These are phyloP conservation scores for Teratosphaeria destructans DNA, from an alignment of 2,329 filamentous ascomycete species.

Conservation along the genomic window DNA sequence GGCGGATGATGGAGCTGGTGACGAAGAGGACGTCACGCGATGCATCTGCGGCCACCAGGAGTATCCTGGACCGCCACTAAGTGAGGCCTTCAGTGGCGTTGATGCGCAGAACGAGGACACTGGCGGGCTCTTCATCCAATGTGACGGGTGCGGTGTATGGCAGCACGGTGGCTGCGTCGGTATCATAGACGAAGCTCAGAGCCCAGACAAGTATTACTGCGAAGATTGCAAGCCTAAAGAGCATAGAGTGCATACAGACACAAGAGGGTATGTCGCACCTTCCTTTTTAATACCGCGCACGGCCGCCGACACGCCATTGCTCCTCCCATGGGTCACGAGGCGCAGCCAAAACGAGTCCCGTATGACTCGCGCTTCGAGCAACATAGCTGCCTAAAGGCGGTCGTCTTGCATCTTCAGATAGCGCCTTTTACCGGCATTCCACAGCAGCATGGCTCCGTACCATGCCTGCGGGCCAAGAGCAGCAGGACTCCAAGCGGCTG, in stretches of 20 bases:
- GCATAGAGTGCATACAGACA: slow-evolving; percentile 70
- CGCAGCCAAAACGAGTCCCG: background rate
- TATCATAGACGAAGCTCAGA: slow-evolving; percentile 86
- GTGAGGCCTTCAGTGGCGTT: slow-evolving; percentile 32
- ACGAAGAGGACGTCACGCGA: slow-evolving; percentile 81
- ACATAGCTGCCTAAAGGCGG: background rate
- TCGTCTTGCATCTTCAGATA: background rate
- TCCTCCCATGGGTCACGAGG: background rate
- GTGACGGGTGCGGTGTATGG: slow-evolving; percentile 96
- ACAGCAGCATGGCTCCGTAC: slow-evolving; percentile 16
- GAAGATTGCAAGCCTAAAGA: slow-evolving; percentile 87
- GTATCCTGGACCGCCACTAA: slow-evolving; percentile 73
- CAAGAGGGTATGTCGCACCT: slow-evolving; percentile 64
- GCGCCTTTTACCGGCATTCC: background rate
- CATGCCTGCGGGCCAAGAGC: slow-evolving; percentile 14
- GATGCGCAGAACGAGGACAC: slow-evolving; percentile 65
- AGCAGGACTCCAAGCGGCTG: slow-evolving; percentile 18
- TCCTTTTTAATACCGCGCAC: slow-evolving; percentile 5
- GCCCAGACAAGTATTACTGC: slow-evolving; percentile 95
- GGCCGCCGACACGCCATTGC: background rate
- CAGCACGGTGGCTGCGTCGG: slow-evolving; percentile 97
- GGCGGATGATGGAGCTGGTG: slow-evolving; percentile 35
- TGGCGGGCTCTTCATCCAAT: slow-evolving; percentile 94
- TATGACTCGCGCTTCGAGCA: background rate
- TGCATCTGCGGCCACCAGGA: slow-evolving; percentile 93